A percentile compares a stretch with the other conserved stretches of the same genome.
These are phyloP conservation scores for Micractinium conductrix DNA, from an alignment of 139 green algal species.

Conservation along the genomic window DNA sequence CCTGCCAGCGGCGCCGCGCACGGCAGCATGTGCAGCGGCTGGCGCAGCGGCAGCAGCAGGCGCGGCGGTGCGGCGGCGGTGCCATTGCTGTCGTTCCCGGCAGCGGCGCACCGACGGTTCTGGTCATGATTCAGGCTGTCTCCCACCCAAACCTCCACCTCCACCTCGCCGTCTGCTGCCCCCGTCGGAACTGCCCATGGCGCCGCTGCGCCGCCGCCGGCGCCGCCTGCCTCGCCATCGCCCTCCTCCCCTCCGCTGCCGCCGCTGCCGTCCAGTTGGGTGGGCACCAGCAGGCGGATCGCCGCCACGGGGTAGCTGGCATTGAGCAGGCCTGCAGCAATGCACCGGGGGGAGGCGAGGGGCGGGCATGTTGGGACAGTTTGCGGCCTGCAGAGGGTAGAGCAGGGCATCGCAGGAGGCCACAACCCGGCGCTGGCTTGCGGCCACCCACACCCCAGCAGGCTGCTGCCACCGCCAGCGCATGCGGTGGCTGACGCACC, in stretches of 20 bases:
- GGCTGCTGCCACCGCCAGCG: too few relatives aligned
- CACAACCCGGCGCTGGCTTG: too few relatives aligned
- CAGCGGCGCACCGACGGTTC: conserved; percentile 6
- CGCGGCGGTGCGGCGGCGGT: background rate
- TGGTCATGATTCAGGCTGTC: background rate
- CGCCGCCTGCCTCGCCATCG: background rate
- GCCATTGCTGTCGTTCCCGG: background rate
- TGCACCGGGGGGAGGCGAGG: too few relatives aligned
- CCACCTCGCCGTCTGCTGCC: background rate
- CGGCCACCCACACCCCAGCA: too few relatives aligned
- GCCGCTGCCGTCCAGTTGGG: background rate
- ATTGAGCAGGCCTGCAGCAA: conserved; percentile 32
- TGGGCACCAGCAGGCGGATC: conserved; percentile 22
- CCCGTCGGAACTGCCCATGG: background rate
- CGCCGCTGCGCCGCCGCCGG: background rate
- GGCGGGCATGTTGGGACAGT: too few relatives aligned
- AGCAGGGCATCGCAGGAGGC: too few relatives aligned
- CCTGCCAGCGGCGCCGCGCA: background rate
- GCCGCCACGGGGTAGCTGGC: conserved; percentile 15
- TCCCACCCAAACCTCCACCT: conserved; percentile 26
- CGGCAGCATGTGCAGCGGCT: background rate
- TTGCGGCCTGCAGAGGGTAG: too few relatives aligned
- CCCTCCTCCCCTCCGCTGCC: too few relatives aligned
- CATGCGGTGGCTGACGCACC: too few relatives aligned
- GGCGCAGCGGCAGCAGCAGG: background rate